phyloP scores from a whole-genome alignment of 176 grass and related monocot genomes.

The Rhipidocladum racemiflorum region DNA sequence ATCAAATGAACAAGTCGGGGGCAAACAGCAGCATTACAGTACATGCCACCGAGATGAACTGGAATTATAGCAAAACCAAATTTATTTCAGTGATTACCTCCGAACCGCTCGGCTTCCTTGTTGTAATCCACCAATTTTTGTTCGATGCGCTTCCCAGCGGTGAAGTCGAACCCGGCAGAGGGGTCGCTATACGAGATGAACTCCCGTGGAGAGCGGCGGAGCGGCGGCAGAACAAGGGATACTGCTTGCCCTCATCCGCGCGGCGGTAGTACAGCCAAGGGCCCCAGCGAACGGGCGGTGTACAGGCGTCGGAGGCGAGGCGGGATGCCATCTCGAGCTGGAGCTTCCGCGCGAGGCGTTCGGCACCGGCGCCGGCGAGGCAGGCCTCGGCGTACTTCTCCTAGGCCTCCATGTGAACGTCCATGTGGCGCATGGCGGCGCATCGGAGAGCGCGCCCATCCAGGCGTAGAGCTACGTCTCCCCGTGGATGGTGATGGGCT shows the following conservation, averaged over 20 bases:
- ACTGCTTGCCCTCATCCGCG: slow-evolving; percentile 83
- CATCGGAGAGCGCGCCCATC: slow-evolving; percentile 74
- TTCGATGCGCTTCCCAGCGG: slow-evolving; percentile 76
- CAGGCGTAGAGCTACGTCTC: slow-evolving; percentile 66
- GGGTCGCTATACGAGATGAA: slow-evolving; percentile 84
- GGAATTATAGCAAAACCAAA: neutral
- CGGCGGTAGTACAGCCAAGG: slow-evolving; percentile 90
- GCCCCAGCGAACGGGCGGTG: slow-evolving; percentile 70
- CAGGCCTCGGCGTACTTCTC: slow-evolving; percentile 91
- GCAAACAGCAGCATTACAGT: neutral
- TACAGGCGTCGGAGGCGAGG: slow-evolving; percentile 67
- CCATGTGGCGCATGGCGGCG: slow-evolving; percentile 99
- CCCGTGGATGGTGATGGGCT: slow-evolving; percentile 50
- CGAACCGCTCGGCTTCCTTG: slow-evolving; percentile 85
- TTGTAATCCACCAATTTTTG: slow-evolving; percentile 92
- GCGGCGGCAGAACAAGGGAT: slow-evolving; percentile 76
- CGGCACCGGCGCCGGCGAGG: slow-evolving; percentile 57
- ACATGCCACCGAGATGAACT: neutral
- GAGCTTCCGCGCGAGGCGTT: slow-evolving; percentile 77
- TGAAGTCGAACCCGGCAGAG: slow-evolving; percentile 84
- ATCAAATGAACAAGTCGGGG: neutral
- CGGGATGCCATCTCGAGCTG: slow-evolving; percentile 88
- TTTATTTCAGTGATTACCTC: slow-evolving; percentile 47
- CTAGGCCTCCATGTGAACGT: slow-evolving; percentile 85
- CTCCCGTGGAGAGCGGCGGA: slow-evolving; percentile 61